phyloP scores from a whole-genome alignment of 2,329 filamentous ascomycete genomes.

The Fonsecaea nubica region DNA sequence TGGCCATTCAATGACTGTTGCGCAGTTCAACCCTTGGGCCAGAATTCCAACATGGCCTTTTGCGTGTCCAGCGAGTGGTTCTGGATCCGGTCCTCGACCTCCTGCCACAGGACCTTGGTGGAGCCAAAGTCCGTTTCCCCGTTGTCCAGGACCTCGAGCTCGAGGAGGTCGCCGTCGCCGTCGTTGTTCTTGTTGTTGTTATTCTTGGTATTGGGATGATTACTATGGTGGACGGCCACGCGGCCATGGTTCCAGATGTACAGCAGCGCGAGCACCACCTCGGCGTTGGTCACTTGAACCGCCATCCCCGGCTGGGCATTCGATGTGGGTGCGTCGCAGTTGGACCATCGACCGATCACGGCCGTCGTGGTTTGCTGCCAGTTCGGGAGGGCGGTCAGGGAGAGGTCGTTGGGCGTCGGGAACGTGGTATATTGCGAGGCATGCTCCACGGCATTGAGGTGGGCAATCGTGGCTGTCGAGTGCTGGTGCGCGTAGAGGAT shows the following conservation, averaged over 20 bases:
- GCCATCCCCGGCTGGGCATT: neutral
- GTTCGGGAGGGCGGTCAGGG: constrained; percentile 9
- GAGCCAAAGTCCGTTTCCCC: neutral
- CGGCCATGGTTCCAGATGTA: constrained; percentile 5
- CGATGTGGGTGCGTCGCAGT: neutral
- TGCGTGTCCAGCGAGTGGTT: neutral
- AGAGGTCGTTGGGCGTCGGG: constrained; percentile 14
- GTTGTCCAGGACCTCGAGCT: neutral
- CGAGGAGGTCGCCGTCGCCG: neutral
- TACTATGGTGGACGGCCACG: neutral
- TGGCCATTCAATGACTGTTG: neutral
- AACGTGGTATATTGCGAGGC: neutral
- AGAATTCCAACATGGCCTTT: neutral
- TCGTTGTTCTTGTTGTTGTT: neutral
- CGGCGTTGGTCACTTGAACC: neutral
- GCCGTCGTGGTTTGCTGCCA: neutral
- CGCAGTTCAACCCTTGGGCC: neutral
- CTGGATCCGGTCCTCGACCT: neutral
- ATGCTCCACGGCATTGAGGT: neutral
- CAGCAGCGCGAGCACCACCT: constrained; percentile 11
- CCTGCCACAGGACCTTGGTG: constrained; percentile 2
- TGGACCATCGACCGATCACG: neutral
- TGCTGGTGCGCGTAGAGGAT: constrained; percentile 13
- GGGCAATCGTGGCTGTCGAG: neutral
- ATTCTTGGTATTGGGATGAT: neutral